Conservation (phyloP, 257 asterid genomes). For the Solanum phureja region DNA sequence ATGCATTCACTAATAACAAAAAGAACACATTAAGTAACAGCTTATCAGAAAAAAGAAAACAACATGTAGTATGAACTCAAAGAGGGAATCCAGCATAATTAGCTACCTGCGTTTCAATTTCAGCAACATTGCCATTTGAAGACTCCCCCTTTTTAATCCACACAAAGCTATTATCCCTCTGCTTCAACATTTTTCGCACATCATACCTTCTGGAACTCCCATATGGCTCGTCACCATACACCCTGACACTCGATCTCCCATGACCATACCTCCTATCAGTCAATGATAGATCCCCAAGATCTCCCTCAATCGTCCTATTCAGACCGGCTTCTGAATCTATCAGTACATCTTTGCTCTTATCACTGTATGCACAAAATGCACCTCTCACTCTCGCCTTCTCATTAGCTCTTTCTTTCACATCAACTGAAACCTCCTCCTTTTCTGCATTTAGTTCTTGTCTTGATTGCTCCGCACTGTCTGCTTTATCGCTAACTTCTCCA, state of each 20-base stretch:
- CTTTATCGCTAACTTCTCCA: neutral
- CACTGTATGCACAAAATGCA: neutral
- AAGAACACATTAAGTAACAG: neutral
- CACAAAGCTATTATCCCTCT: conserved; percentile 4
- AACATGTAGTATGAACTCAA: neutral
- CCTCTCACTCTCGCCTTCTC: conserved; percentile 4
- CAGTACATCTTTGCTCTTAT: conserved; percentile 4
- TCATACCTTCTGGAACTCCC: neutral
- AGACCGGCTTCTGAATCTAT: neutral
- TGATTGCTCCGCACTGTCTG: neutral
- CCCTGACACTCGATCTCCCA: neutral
- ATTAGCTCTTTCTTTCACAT: conserved; percentile 1
- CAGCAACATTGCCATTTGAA: conserved; percentile 14
- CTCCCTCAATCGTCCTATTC: conserved; percentile 1
- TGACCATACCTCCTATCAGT: neutral
- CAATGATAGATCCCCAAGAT: neutral
- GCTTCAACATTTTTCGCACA: neutral
- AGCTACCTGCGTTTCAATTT: conserved; percentile 22
- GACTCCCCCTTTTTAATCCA: conserved; percentile 48
- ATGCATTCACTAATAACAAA: neutral
- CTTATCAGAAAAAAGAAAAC: neutral
- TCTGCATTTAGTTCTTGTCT: neutral
- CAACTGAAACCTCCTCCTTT: neutral
- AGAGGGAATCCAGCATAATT: neutral
- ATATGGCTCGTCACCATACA: conserved; percentile 2